Conservation (phyloP, 78 protist genomes). For the Dictyostelium capitatum region DNA sequence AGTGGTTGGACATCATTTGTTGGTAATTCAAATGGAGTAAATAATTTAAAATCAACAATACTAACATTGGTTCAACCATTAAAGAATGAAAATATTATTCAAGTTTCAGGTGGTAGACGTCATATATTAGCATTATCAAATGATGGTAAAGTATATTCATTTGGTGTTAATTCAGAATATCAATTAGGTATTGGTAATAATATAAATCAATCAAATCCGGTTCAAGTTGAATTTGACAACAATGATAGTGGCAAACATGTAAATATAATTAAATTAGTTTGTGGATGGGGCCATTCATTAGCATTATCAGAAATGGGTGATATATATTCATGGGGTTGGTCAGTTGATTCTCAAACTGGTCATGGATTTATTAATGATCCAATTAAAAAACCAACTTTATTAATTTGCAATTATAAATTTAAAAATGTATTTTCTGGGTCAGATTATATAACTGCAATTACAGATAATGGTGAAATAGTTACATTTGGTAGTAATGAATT, state of each 20-base stretch:
- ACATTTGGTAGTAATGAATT: slow-evolving; percentile 12
- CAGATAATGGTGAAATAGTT: neutral
- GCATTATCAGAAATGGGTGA: slow-evolving; percentile 25
- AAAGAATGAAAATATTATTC: neutral
- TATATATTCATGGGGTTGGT: slow-evolving; percentile 42
- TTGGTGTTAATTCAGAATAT: slow-evolving; percentile 36
- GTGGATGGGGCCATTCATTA: slow-evolving; percentile 33
- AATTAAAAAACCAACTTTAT: neutral
- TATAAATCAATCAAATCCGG: neutral
- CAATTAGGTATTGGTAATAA: slow-evolving; percentile 28
- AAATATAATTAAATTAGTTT: neutral
- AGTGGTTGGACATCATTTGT: slow-evolving; percentile 72
- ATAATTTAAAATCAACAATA: neutral
- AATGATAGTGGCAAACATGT: neutral
- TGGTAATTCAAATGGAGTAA: neutral
- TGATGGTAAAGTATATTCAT: slow-evolving; percentile 2
- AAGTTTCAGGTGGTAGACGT: slow-evolving; percentile 39
- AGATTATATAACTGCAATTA: neutral
- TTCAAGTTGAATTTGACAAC: neutral
- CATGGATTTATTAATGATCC: neutral
- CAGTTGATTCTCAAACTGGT: slow-evolving; percentile 37
- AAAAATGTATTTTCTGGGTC: slow-evolving; percentile 29
- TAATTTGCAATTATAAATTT: neutral
- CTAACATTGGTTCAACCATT: slow-evolving; percentile 2
- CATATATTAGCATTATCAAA: slow-evolving; percentile 23